These are phyloP conservation scores for Harrya chromipes DNA, from an alignment of 768 basidiomycete genomes.

Conservation along the genomic window DNA sequence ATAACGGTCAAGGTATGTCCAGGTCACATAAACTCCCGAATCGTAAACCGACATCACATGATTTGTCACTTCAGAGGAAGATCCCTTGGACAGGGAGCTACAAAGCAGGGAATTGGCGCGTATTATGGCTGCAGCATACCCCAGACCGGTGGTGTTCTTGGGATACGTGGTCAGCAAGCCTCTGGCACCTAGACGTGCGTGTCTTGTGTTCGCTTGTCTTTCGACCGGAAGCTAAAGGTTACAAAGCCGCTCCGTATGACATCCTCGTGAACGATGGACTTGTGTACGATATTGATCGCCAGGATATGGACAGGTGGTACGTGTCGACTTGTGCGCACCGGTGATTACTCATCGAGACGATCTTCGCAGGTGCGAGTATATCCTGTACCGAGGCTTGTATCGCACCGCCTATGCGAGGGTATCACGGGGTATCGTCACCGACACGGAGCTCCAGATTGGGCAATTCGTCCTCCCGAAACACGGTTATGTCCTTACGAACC, in stretches of 20 bases:
- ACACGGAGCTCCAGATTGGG: slow-evolving; percentile 87
- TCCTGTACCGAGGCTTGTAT: slow-evolving; percentile 77
- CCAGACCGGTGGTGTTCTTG: slow-evolving; percentile 73
- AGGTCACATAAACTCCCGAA: neutral
- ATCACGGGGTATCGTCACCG: slow-evolving; percentile 80
- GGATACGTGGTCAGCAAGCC: slow-evolving; percentile 80
- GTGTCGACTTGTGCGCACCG: slow-evolving; percentile 5
- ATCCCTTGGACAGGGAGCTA: slow-evolving; percentile 81
- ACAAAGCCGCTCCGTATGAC: slow-evolving; percentile 68
- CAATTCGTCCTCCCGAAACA: slow-evolving; percentile 75
- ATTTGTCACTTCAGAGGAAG: slow-evolving; percentile 63
- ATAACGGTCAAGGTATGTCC: slow-evolving; percentile 83
- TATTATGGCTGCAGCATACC: slow-evolving; percentile 69
- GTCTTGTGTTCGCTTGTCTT: neutral
- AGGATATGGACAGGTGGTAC: slow-evolving; percentile 71
- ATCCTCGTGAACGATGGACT: slow-evolving; percentile 73
- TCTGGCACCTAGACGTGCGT: slow-evolving; percentile 58
- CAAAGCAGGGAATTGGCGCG: slow-evolving; percentile 79
- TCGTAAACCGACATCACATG: neutral
- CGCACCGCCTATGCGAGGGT: slow-evolving; percentile 80
- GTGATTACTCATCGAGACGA: neutral
- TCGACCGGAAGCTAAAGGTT: slow-evolving; percentile 7
- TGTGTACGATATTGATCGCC: slow-evolving; percentile 75
- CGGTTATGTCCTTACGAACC: slow-evolving; percentile 51
- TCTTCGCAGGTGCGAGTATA: slow-evolving; percentile 78